Evolutionary conservation across 2,329 filamentous ascomycete genomes (phyloP).

Genomic region (Xylaria sp.): DNA sequence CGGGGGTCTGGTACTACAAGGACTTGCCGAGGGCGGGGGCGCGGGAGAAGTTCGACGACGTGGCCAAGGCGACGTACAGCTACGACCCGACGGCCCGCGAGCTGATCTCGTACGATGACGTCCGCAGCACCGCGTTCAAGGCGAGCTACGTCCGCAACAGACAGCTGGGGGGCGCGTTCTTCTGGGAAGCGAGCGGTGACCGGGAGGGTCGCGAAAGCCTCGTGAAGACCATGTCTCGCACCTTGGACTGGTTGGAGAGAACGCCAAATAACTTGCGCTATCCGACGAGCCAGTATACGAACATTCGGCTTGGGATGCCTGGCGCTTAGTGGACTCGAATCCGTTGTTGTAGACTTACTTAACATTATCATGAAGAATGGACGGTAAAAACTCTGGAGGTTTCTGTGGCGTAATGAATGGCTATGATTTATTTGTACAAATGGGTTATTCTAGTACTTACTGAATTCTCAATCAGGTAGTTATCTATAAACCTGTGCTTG

Average conservation of each 20-base stretch:
- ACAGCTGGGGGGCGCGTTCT: constrained; percentile 79
- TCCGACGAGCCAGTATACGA: constrained; percentile 67
- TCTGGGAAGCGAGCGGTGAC: constrained; percentile 85
- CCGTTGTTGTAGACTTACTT: not conserved
- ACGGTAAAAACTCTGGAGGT: not conserved
- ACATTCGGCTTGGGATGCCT: constrained; percentile 58
- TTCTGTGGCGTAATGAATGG: constrained; percentile 5
- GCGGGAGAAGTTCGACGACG: constrained; percentile 64
- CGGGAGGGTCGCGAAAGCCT: constrained; percentile 63
- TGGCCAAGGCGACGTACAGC: constrained; percentile 73
- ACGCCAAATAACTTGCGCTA: constrained; percentile 64
- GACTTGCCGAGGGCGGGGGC: constrained; percentile 72
- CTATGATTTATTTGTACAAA: constrained; percentile 1
- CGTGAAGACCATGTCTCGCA: constrained; percentile 61
- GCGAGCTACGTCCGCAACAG: constrained; percentile 68
- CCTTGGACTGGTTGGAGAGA: constrained; percentile 61
- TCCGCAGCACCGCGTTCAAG: constrained; percentile 68
- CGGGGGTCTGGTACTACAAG: constrained; percentile 72
- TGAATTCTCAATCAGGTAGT: not conserved
- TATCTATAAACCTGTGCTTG: not conserved
- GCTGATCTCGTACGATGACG: constrained; percentile 77
- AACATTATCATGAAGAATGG: constrained; percentile 3
- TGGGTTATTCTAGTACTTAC: not conserved
- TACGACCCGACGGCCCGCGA: constrained; percentile 69
- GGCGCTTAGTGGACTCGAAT: constrained; percentile 30